A percentile compares a stretch with the other conserved stretches of the same genome.
phyloP scores from a whole-genome alignment of 768 basidiomycete species.

The Agaricus blazei region DNA sequence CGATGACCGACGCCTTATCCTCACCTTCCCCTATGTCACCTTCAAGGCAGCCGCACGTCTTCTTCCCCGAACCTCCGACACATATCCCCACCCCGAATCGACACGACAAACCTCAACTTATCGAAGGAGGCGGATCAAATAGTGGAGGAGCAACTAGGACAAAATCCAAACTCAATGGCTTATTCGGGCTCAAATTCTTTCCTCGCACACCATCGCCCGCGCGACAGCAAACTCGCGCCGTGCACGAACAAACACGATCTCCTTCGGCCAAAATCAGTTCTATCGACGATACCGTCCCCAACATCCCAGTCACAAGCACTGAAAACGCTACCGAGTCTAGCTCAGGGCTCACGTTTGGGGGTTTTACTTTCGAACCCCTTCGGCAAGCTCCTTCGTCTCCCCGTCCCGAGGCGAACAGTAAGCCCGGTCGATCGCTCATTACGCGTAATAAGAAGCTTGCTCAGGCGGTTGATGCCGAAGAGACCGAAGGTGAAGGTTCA shows the following conservation, averaged over 20 bases:
- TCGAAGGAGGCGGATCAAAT: not conserved
- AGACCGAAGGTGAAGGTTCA: not conserved
- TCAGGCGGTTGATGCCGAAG: conserved; percentile 6
- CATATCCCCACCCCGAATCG: conserved; percentile 9
- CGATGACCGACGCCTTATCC: conserved; percentile 33
- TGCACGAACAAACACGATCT: conserved; percentile 5
- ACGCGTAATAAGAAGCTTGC: conserved; percentile 8
- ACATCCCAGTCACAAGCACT: conserved; percentile 10
- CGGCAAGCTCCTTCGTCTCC: conserved; percentile 8
- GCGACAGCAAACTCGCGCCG: not conserved
- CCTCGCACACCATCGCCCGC: conserved; percentile 42
- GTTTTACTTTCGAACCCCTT: conserved; percentile 9
- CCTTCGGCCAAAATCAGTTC: conserved; percentile 6
- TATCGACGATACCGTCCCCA: not conserved
- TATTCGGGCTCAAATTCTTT: conserved; percentile 45
- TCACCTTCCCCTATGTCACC: conserved; percentile 16
- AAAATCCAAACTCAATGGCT: conserved; percentile 28
- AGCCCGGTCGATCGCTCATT: conserved; percentile 11
- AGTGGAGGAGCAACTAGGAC: conserved; percentile 4
- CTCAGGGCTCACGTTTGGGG: conserved; percentile 7
- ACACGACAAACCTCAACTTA: conserved; percentile 15
- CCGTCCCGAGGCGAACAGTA: conserved; percentile 7
- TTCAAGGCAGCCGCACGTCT: conserved; percentile 26
- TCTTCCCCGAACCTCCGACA: conserved; percentile 12
- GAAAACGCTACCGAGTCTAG: conserved; percentile 6